Conservation (phyloP, 2,329 filamentous ascomycete genomes). For the Hypoxylon sp. region DNA sequence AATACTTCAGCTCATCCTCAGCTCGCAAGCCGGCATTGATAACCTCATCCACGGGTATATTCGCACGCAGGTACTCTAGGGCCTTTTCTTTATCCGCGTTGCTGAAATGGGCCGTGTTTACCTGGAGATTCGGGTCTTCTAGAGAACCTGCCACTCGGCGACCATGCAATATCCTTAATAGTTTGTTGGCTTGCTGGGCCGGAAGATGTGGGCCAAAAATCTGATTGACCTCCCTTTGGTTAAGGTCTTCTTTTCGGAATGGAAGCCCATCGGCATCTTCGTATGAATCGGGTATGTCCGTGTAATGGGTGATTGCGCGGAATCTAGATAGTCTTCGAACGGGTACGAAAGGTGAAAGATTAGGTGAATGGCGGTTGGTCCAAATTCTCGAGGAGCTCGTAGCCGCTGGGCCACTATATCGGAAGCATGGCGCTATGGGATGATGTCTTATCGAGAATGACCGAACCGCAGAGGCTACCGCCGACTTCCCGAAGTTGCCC, state of each 20-base stretch:
- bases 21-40: conserved; percentile 71
- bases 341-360: conserved; percentile 40
- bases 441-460: conserved; percentile 42
- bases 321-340: conserved; percentile 51
- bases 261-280: conserved; percentile 67
- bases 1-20: conserved; percentile 70
- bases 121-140: conserved; percentile 66
- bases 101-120: conserved; percentile 62
- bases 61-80: conserved; percentile 67
- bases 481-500: conserved; percentile 44
- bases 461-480: conserved; percentile 37
- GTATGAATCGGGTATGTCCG: conserved; percentile 70
- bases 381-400: conserved; percentile 24
- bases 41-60: conserved; percentile 70
- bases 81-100: conserved; percentile 60
- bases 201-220: conserved; percentile 66
- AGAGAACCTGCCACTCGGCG: conserved; percentile 74
- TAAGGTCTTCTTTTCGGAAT: conserved; percentile 66
- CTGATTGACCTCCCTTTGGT: conserved; percentile 59
- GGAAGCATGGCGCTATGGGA: conserved; percentile 39
- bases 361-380: conserved; percentile 20
- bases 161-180: conserved; percentile 72
- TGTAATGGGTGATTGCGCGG: conserved; percentile 64
- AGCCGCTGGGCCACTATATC: conserved; percentile 39
- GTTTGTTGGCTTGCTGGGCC: conserved; percentile 62